Percentiles rank a stretch among this genome's conserved stretches.
phyloP scores from a whole-genome alignment of 1,284 basidiomycete genomes.

The Pseudozyma sp. region DNA sequence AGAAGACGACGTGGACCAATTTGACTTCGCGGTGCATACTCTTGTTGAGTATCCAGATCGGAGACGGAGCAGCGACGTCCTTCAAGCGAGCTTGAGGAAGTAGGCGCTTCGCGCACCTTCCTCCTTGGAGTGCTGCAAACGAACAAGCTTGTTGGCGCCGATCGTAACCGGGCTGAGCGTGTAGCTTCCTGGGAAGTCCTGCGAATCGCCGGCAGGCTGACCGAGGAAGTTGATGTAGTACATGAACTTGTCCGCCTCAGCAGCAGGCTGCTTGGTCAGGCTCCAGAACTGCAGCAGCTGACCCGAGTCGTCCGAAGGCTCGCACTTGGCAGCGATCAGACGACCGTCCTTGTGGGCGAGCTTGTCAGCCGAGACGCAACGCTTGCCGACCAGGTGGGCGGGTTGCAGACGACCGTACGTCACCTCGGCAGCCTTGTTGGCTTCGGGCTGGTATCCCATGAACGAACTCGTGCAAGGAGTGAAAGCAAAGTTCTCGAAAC shows the following conservation, averaged over 20 bases:
- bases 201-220: slow-evolving; percentile 18
- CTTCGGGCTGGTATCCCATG: slow-evolving; percentile 40
- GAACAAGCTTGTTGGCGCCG: slow-evolving; percentile 38
- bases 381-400: slow-evolving; percentile 35
- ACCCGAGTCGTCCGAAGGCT: slow-evolving; percentile 42
- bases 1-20: slow-evolving; percentile 2
- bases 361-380: slow-evolving; percentile 42
- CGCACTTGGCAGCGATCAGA: slow-evolving; percentile 41
- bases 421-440: slow-evolving; percentile 46
- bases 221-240: slow-evolving; percentile 54
- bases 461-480: slow-evolving; percentile 39
- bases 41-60: not conserved
- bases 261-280: slow-evolving; percentile 44
- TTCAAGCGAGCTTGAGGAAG: slow-evolving; percentile 42
- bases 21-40: slow-evolving; percentile 3
- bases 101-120: slow-evolving; percentile 28
- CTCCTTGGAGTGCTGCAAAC: slow-evolving; percentile 22
- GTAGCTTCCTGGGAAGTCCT: slow-evolving; percentile 41
- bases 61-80: not conserved
- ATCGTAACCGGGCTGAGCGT: slow-evolving; percentile 15
- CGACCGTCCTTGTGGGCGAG: slow-evolving; percentile 20
- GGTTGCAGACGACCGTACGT: slow-evolving; percentile 48
- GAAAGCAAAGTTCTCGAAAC: slow-evolving; percentile 44
- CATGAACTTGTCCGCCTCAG: slow-evolving; percentile 13
- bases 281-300: slow-evolving; percentile 53